Evolutionary conservation across 2,329 filamentous ascomycete genomes (phyloP).

Genomic region (Emmonsia crescens): DNA sequence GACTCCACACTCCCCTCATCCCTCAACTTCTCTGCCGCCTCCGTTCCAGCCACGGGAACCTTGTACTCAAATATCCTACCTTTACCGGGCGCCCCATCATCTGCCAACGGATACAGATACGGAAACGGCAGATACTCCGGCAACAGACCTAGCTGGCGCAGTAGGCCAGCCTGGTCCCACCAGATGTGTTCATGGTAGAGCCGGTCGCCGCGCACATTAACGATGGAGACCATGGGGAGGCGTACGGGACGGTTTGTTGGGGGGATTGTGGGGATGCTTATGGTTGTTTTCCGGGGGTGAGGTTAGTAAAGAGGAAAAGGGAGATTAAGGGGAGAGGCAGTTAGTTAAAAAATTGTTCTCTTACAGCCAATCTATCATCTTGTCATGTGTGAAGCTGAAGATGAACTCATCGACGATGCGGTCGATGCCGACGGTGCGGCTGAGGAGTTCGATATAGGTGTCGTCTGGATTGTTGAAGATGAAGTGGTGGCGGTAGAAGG

Average conservation of each 20-base stretch:
- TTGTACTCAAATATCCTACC: slow-evolving; percentile 46
- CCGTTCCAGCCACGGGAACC: slow-evolving; percentile 49
- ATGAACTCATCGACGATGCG: slow-evolving; percentile 51
- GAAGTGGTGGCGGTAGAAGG: slow-evolving; percentile 64
- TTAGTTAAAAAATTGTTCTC: too few species aligned
- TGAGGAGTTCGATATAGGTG: slow-evolving; percentile 51
- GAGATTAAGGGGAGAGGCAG: slow-evolving; percentile 3
- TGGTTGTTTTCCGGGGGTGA: background rate
- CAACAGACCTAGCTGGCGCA: slow-evolving; percentile 48
- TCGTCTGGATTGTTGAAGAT: slow-evolving; percentile 62
- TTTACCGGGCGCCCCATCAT: slow-evolving; percentile 23
- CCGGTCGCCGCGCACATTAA: slow-evolving; percentile 42
- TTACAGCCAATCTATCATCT: slow-evolving; percentile 49
- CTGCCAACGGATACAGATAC: slow-evolving; percentile 45
- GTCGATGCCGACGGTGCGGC: slow-evolving; percentile 47
- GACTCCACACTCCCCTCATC: slow-evolving; percentile 40
- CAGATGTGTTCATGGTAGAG: slow-evolving; percentile 47
- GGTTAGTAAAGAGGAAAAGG: background rate
- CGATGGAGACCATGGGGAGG: slow-evolving; percentile 46
- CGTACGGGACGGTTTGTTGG: slow-evolving; percentile 48
- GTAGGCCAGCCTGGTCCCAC: slow-evolving; percentile 52
- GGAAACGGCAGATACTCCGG: slow-evolving; percentile 56
- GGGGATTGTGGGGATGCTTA: slow-evolving; percentile 41
- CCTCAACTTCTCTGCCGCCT: slow-evolving; percentile 43
- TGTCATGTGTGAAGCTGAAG: slow-evolving; percentile 46